These are phyloP conservation scores for Ceratonia siliqua DNA, from an alignment of 306 rosid genomes.

Conservation along the genomic window DNA sequence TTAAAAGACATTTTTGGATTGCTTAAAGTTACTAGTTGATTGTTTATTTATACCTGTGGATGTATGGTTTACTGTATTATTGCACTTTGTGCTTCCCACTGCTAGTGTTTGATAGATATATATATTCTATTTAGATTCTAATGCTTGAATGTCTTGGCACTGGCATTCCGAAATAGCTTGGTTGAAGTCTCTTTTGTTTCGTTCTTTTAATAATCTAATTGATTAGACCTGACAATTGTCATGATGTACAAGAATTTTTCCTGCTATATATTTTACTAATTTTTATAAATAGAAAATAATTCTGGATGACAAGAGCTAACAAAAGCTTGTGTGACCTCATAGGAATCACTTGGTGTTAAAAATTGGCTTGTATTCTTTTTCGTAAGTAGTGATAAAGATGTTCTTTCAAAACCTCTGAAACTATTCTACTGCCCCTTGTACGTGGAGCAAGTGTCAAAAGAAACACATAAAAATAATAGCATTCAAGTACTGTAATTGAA, in stretches of 20 bases:
- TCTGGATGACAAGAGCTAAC: not conserved
- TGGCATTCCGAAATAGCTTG: conserved; percentile 2
- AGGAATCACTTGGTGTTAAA: not conserved
- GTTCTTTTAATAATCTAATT: not conserved
- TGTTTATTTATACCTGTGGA: not conserved
- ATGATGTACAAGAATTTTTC: not conserved
- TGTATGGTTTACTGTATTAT: not conserved
- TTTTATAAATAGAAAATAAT: not conserved
- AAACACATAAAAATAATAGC: not conserved
- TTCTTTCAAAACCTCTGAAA: not conserved
- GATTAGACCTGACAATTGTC: not conserved
- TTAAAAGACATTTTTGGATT: not conserved
- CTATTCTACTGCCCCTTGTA: not conserved
- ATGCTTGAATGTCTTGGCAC: not conserved
- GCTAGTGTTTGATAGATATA: not conserved
- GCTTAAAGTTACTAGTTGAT: not conserved
- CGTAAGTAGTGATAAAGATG: not conserved
- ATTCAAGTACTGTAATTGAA: not conserved
- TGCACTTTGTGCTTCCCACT: not conserved
- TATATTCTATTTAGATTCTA: not conserved
- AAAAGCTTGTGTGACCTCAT: not conserved
- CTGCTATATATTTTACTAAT: not conserved
- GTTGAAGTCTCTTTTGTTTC: not conserved
- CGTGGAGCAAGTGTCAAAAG: not conserved
- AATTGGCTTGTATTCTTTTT: not conserved